Base-by-base conservation (phyloP, 176 grass and related monocot genomes). In the Hsuehochloa calcarea region DNA sequence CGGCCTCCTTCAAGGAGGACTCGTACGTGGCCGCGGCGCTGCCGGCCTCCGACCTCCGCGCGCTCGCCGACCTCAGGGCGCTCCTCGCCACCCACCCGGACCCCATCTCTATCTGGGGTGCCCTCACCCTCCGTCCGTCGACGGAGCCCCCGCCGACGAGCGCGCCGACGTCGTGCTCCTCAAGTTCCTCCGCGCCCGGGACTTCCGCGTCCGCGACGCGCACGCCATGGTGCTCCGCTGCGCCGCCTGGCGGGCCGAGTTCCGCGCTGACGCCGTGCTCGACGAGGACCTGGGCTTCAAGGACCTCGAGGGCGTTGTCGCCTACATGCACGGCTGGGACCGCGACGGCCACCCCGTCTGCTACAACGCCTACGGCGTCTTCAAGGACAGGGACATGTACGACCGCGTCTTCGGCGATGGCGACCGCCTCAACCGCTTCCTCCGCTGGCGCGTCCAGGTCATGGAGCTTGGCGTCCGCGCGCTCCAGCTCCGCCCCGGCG, bases 241-340 rank as follows among this genome's bases (percentile, higher is more conserved):
- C 82, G 89, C 93, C 0, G 79, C 90, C 0, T 98, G 96, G 93
- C 91, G 96, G 8, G 83, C 80, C 34, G 96, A 98, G 71, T 98
- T 95, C 77, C 85, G 89, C 13, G 89, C 93, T 3, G 96, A 95
- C 85, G 87, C 71, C 0, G 87, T 98, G 7, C 40, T 85, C 7
- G 93, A 95, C 1, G 93, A 98, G 85, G 96, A 98, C 74, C 91
- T 93, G 3, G 91, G 93, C 31, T 95, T 98, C 89, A 98, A 98
- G 93, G 93, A 98, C 83, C 87, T 98, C 0, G 96, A 98, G 68
- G 89, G 93, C 13, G 75, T 95, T 4, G 93, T 93, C 2, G 91
- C 96, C 26, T 98, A 95, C 91, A 93, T 95, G 88, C 96, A 98
- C 88, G 93, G 93, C 0, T 95, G 89, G 93, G 96, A 98, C 84